A percentile compares a stretch with the other conserved stretches of the same genome.
Conservation (phyloP, 768 basidiomycete genomes). For the Boletus sensibilis region DNA sequence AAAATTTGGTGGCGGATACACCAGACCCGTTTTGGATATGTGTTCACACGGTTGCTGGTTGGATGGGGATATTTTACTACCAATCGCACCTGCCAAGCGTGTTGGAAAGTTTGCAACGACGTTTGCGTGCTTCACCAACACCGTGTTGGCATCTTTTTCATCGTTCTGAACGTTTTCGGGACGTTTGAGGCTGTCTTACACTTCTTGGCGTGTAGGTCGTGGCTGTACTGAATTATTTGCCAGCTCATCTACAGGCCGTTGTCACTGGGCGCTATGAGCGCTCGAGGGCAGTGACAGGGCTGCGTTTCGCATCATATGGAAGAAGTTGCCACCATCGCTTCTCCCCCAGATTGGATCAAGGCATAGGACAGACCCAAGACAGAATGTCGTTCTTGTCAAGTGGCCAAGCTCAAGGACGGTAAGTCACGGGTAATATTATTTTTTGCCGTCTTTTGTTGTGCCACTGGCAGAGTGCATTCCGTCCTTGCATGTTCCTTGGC, state of each 20-base stretch:
- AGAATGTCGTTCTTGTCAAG: neutral
- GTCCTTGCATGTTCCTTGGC: too few species aligned
- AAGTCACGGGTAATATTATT: neutral
- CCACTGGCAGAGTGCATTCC: too few species aligned
- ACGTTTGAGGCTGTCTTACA: neutral
- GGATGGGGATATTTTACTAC: too few species aligned
- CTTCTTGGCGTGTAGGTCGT: neutral
- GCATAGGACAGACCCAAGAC: neutral
- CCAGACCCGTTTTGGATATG: neutral
- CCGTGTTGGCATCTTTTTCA: neutral
- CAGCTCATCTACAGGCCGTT: neutral
- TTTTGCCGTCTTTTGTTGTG: neutral
- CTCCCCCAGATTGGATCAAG: neutral
- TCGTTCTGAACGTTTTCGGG: neutral
- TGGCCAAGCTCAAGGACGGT: neutral
- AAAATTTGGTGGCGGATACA: slow-evolving; percentile 21
- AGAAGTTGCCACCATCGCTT: neutral
- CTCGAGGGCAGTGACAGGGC: slow-evolving; percentile 3
- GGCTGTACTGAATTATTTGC: slow-evolving; percentile 1
- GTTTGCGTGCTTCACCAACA: neutral
- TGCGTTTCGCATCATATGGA: slow-evolving; percentile 3
- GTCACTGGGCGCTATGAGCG: slow-evolving; percentile 2
- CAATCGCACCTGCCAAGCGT: neutral
- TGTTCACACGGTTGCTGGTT: slow-evolving; percentile 4
- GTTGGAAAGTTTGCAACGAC: neutral